Percentiles rank a stretch among this genome's conserved stretches.
These are phyloP conservation scores for Suillus lakei DNA, from an alignment of 768 basidiomycete species.

Conservation along the genomic window DNA sequence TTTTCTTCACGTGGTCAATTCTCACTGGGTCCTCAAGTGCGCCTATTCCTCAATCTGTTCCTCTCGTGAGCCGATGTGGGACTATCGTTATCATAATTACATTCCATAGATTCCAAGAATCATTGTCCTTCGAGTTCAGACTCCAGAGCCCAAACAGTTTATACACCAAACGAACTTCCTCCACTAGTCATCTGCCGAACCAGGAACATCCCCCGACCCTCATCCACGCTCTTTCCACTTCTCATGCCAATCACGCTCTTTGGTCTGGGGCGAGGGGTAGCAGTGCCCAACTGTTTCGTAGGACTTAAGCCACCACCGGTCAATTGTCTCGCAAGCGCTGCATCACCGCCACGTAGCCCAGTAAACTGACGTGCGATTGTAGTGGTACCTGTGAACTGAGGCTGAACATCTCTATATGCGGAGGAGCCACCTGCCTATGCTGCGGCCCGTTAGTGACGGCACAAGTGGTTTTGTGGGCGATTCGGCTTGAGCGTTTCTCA, in stretches of 20 bases:
- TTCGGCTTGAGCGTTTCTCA: constrained; percentile 52
- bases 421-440: constrained; percentile 26
- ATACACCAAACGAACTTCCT: constrained; percentile 28
- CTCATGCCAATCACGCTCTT: constrained; percentile 81
- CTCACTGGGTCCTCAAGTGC: not conserved
- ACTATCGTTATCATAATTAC: not conserved
- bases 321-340: constrained; percentile 53
- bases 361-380: constrained; percentile 81
- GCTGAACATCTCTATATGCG: constrained; percentile 39
- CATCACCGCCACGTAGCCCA: constrained; percentile 51
- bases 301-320: constrained; percentile 74
- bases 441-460: constrained; percentile 49
- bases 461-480: constrained; percentile 57
- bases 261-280: constrained; percentile 59
- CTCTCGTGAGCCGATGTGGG: not conserved
- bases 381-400: constrained; percentile 73
- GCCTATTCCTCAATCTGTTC: no score
- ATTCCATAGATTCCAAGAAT: not conserved
- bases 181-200: constrained; percentile 80
- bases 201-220: constrained; percentile 72
- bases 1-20: not conserved
- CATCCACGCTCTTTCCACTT: constrained; percentile 63
- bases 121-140: constrained; percentile 3
- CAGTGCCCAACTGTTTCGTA: constrained; percentile 65
- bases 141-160: constrained; percentile 13